Percentiles rank a stretch among this genome's conserved stretches.
phyloP scores from a whole-genome alignment of 306 rosid genomes.

The Bauhinia variegata region DNA sequence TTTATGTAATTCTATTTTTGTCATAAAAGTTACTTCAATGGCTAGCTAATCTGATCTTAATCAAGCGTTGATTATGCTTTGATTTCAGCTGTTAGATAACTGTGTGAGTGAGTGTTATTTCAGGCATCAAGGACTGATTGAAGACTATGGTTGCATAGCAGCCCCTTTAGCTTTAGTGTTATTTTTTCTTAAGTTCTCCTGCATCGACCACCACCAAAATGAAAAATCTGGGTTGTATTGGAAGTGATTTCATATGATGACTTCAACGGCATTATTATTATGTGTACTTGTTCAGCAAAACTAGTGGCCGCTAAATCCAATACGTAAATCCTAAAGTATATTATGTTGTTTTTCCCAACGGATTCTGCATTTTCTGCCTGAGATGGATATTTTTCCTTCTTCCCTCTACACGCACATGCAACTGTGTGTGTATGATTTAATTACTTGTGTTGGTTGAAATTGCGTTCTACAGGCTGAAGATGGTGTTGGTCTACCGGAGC shows the following conservation, averaged over 20 bases:
- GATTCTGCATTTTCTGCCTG: conserved; percentile 6
- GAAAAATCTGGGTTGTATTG: not conserved
- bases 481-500: conserved; percentile 89
- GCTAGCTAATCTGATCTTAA: not conserved
- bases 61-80: conserved; percentile 10
- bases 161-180: too few relatives aligned
- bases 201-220: too few relatives aligned
- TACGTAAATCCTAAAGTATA: too few relatives aligned
- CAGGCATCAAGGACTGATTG: not conserved
- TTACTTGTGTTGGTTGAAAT: conserved; percentile 38
- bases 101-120: not conserved
- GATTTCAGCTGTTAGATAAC: conserved; percentile 15
- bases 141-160: too few relatives aligned
- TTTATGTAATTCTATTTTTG: conserved; percentile 6
- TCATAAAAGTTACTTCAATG: not conserved
- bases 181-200: too few relatives aligned
- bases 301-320: too few relatives aligned
- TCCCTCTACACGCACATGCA: not conserved
- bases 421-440: conserved; percentile 16
- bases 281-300: too few relatives aligned
- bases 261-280: too few relatives aligned
- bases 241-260: not conserved
- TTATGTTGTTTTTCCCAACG: not conserved
- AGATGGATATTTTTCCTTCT: conserved; percentile 5
- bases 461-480: conserved; percentile 85